Evolutionary conservation across 2,329 filamentous ascomycete species (phyloP).

Genomic region (Curvularia hawaiiensis): DNA sequence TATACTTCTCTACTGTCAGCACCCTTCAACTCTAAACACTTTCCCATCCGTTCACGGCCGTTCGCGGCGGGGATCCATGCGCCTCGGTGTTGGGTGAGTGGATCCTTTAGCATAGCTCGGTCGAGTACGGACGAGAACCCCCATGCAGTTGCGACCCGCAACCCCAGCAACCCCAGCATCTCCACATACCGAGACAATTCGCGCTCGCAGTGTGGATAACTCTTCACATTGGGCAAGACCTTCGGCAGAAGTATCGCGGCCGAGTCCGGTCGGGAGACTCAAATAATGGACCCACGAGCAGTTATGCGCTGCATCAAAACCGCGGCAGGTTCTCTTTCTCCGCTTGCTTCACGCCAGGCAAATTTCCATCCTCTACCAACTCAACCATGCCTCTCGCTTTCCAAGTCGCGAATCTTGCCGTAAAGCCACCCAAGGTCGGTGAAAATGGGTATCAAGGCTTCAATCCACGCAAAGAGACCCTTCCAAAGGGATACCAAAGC

Average conservation of each 20-base stretch:
- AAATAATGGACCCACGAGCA: neutral
- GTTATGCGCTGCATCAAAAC: slow-evolving; percentile 4
- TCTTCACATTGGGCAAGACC: neutral
- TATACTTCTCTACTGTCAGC: neutral
- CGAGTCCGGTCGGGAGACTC: slow-evolving; percentile 8
- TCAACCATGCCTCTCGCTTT: slow-evolving; percentile 12
- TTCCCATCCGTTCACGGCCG: slow-evolving; percentile 15
- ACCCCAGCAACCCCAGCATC: neutral
- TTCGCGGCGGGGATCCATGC: slow-evolving; percentile 1
- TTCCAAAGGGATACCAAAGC: slow-evolving; percentile 12
- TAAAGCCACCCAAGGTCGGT: slow-evolving; percentile 14
- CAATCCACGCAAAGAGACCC: slow-evolving; percentile 15
- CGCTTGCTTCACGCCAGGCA: neutral
- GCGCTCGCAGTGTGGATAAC: neutral
- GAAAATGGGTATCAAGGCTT: slow-evolving; percentile 18
- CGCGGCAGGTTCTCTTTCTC: neutral
- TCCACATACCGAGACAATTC: slow-evolving; percentile 8
- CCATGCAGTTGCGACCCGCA: neutral
- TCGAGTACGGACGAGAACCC: slow-evolving; percentile 13
- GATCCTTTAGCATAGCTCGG: slow-evolving; percentile 4
- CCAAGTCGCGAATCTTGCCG: slow-evolving; percentile 14
- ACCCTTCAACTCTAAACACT: neutral
- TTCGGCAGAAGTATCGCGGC: slow-evolving; percentile 5
- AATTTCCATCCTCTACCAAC: neutral
- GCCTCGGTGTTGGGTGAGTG: slow-evolving; percentile 1